phyloP scores from a whole-genome alignment of 208 protist species.

The Wallacemonas sp. region DNA sequence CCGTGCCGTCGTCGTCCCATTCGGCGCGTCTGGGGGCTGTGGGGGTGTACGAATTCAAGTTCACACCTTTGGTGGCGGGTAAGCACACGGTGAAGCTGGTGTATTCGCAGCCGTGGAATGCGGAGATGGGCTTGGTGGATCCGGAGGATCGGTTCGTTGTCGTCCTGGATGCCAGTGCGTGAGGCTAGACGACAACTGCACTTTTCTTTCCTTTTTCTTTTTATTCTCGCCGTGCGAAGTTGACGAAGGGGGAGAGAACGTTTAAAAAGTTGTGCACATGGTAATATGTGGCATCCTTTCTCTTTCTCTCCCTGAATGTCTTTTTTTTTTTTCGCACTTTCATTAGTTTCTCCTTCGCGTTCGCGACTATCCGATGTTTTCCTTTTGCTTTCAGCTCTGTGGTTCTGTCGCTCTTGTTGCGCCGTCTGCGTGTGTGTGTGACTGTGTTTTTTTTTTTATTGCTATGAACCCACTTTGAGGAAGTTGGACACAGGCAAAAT shows the following conservation, averaged over 20 bases:
- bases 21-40: background rate
- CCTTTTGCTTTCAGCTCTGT: too few species aligned
- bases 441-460: too few species aligned
- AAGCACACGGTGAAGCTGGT: constrained; percentile 4
- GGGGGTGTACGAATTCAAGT: background rate
- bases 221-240: too few species aligned
- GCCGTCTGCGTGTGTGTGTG: too few species aligned
- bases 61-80: background rate
- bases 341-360: too few species aligned
- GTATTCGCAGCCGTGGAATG: constrained; percentile 1
- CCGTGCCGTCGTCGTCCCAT: background rate
- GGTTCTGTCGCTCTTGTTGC: too few species aligned
- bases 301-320: constrained; percentile 13
- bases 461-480: too few species aligned
- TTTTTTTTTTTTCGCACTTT: constrained; percentile 21
- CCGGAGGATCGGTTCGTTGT: background rate
- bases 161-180: background rate
- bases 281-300: background rate
- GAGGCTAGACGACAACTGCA: too few species aligned
- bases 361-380: too few species aligned
- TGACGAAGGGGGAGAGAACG: too few species aligned
- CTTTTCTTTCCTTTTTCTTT: constrained; percentile 18
- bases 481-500: too few species aligned
- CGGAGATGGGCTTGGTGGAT: background rate
- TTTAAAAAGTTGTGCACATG: too few species aligned